These are phyloP conservation scores for Cymbidium sinense DNA, from an alignment of 106 monocot genomes.

Conservation along the genomic window DNA sequence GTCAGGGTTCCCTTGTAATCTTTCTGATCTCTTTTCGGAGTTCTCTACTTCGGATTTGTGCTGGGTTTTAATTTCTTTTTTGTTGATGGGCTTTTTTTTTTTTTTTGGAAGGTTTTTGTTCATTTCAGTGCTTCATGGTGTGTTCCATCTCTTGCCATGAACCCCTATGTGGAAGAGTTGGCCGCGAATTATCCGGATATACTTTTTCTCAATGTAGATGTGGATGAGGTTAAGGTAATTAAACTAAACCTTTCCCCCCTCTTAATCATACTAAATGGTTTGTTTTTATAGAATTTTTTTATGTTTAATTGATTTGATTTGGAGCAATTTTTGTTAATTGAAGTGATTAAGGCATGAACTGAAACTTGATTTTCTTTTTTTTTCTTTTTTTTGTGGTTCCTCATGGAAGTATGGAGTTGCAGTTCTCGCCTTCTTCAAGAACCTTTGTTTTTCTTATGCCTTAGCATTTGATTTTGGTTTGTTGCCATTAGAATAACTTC, in stretches of 20 bases:
- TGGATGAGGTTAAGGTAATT: conserved; percentile 75
- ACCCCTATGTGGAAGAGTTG: conserved; percentile 62
- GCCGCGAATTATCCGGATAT: conserved; percentile 40
- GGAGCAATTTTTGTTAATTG: not conserved
- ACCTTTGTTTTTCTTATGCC: not conserved
- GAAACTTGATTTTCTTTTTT: not conserved
- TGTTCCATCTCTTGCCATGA: conserved; percentile 80
- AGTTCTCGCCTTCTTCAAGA: no score
- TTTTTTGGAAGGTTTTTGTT: conserved; percentile 45
- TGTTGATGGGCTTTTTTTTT: not conserved
- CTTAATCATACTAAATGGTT: not conserved
- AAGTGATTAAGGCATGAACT: not conserved
- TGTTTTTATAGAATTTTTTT: not conserved
- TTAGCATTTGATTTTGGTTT: not conserved
- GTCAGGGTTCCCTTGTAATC: conserved; percentile 52
- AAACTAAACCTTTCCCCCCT: not conserved
- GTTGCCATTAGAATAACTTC: not conserved
- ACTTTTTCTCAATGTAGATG: conserved; percentile 68
- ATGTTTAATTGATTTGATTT: not conserved
- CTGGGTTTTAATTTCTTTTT: not conserved
- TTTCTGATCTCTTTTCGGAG: not conserved
- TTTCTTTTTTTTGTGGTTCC: no score
- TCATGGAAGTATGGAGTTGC: not conserved
- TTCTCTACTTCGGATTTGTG: conserved; percentile 2
- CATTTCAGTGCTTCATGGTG: conserved; percentile 89